phyloP scores from a whole-genome alignment of 2,329 filamentous ascomycete genomes.

The Aspergillus transmontanensis region DNA sequence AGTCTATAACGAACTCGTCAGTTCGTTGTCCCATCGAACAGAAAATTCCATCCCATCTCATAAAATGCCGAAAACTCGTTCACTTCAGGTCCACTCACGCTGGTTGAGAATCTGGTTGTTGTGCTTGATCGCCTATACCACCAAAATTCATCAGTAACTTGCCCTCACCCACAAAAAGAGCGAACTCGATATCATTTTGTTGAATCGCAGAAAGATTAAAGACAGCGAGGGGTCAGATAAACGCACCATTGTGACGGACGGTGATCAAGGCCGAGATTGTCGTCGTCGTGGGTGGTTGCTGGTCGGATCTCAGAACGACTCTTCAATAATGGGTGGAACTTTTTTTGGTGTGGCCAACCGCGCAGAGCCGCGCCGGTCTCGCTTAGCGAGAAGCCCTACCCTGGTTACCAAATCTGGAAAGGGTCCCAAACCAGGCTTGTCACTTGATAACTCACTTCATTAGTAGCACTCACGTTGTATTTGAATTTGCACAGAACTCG shows the following conservation, averaged over 20 bases:
- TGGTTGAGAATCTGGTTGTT: constrained; percentile 98
- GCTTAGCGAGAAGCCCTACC: constrained; percentile 48
- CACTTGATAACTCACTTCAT: background rate
- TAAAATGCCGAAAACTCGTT: background rate
- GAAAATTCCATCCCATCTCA: constrained; percentile 19
- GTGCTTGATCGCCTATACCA: constrained; percentile 91
- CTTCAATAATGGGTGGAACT: constrained; percentile 40
- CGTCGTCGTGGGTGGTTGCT: constrained; percentile 47
- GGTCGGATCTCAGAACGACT: constrained; percentile 48
- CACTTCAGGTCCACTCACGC: constrained; percentile 62
- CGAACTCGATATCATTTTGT: constrained; percentile 18
- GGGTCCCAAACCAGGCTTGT: constrained; percentile 11
- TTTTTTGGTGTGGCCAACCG: constrained; percentile 48
- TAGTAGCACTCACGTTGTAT: background rate
- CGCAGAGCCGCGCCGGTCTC: constrained; percentile 41
- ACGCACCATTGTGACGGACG: constrained; percentile 56
- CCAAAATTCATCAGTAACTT: constrained; percentile 27
- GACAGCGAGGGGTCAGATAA: constrained; percentile 21
- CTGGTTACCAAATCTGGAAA: constrained; percentile 31
- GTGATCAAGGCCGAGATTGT: constrained; percentile 53
- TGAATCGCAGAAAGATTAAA: constrained; percentile 12
- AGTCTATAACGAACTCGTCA: constrained; percentile 62
- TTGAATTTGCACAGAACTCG: background rate
- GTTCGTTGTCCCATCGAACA: constrained; percentile 20
- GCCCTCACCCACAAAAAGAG: constrained; percentile 7